Base-by-base conservation (phyloP, 345 rosid genomes). In the Rhizophora mangle region DNA sequence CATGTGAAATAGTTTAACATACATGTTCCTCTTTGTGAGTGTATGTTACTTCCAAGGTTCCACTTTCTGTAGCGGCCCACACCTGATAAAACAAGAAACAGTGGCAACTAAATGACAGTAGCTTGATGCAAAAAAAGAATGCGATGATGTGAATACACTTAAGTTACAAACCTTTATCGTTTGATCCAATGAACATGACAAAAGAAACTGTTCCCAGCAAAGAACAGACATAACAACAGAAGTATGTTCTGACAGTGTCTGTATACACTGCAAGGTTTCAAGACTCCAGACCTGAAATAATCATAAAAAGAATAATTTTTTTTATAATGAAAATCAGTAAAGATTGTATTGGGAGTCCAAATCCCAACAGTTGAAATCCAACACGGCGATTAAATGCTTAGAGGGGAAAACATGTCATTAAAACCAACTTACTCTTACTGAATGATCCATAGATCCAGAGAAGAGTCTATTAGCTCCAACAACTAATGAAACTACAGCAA, bases 401-500 rank as follows among this genome's bases (percentile, higher is more conserved):
- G 55, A 8, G 2, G 22, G 37, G 20, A 21, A 53, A 21, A 68
- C 20, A 6, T n/a, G 37, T 21, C 52, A 68, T 6, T 7, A 22
- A 49, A 5, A 54, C 21, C 78, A 72, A 67, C 74, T 78, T 78
- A 92, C 99, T 82, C 80, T 84, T 72, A 96, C 88, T 20, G 97
- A 72, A 79, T 90, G 76, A 76, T 96, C 99, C 93, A 96, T 89
- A 62, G 98, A 92, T 72, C 98, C 96, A 7, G 99, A 96, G 85
- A 88, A 96, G 16, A 96, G 93, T 68, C 90, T 82, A 76, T 90
- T 96, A 21, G 93, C 96, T 72, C 97, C 98, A 62, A 96, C 97
- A 74, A 87, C 88, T 75, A 96, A 79, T 8, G 98, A 90, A 75
- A 90, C 85, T 66, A 96, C 99, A 21, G 88, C 86, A 71, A 77